Base-by-base conservation (phyloP, 768 basidiomycete species). In the Mycena capillaripes region DNA sequence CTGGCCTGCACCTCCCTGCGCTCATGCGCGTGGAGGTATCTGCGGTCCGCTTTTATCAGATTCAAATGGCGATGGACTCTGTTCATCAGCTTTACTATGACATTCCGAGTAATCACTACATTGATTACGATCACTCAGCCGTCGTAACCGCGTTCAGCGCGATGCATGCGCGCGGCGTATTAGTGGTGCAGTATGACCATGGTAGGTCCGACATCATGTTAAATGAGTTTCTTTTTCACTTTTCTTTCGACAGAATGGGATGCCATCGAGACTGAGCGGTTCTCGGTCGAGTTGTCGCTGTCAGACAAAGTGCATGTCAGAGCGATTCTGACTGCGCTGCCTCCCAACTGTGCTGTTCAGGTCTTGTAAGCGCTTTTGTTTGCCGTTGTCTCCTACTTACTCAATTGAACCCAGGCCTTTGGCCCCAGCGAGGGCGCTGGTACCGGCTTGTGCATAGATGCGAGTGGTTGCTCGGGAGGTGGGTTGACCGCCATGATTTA, bases 271-370 rank as follows among this genome's bases (percentile, higher is more conserved):
- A n/a, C n/a, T n/a, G n/a, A n/a, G n/a, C n/a, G n/a, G n/a, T n/a
- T n/a, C 34, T 36, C 34, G 34, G 34, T 36, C 57, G 34, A 3
- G 57, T 40, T 19, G 34, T 59, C 19, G 57, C 38, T 16, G 21
- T 19, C 23, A 17, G 61, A n/a, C 61, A 62, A 27, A 25, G 5
- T 10, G 17, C 16, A 12, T 62, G 61, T 23, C 40, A 44, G 23
- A 48, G 44, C 61, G 61, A 62, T 25, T 16, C 11, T 42, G 61
- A 48, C 12, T 62, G 61, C n/a, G 23, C 42, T 23, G 61, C 42
- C 23, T 62, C 61, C 17, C 42, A 62, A 23, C 42, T 62, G 42
- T 62, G 61, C 61, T 62, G 61, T 40, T 46, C 61, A 19, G 61
- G 61, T 34, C 23, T 62, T 7, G 61, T 62, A 30, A 48, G 61